Evolutionary conservation across 495 filamentous ascomycete species (phyloP), one percentile per base, ranked within the genome.

Genomic region (Penicillium crystallinum): DNA sequence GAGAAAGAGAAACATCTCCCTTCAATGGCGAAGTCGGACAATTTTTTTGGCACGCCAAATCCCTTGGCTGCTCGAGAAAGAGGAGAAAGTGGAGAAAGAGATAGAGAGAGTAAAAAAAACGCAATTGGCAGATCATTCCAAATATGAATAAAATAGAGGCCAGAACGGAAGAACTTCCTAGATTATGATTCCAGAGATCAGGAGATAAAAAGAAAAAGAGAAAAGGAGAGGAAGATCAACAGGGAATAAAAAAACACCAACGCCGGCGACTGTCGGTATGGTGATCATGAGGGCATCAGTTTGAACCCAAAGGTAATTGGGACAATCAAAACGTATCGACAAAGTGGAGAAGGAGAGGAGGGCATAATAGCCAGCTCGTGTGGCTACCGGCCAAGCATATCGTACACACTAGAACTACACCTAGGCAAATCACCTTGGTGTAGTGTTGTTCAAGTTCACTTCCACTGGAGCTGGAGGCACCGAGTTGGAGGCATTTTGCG

Each of bases 401-500:
- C 50, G 57, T 66, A 66, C 63, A 66, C 50, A 35, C 29, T 35
- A 46, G 43, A 40, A 45, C 19, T 45, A 61, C 49, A 65, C 23
- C 51, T 52, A 29, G 38, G 51, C 56, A 6, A 40, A 46, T 53
- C 56, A 55, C 34, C 59, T 51, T n/a, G 61, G 40, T n/a, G 55
- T 58, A 2, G 63, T 30, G 35, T 67, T 70, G 9, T 51, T 23
- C 27, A 56, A 55, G 23, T 66, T 56, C 23, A 62, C 58, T 43
- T 65, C 50, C 19, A 53, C 55, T 19, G 58, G 59, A 6, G 62
- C 52, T 9, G 66, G 42, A 12, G 62, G 46, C 40, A 58, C 46
- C 6, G 58, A 39, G 42, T 67, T 71, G n/a, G 67, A 59, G 15
- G 71, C 68, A 39, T 73, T 46, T 29, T 77, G 74, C 15, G 71